A percentile compares a stretch with the other conserved stretches of the same genome.
These are phyloP conservation scores for Ceratocystis albifundus DNA, from an alignment of 2,329 filamentous ascomycete genomes.

Conservation along the genomic window DNA sequence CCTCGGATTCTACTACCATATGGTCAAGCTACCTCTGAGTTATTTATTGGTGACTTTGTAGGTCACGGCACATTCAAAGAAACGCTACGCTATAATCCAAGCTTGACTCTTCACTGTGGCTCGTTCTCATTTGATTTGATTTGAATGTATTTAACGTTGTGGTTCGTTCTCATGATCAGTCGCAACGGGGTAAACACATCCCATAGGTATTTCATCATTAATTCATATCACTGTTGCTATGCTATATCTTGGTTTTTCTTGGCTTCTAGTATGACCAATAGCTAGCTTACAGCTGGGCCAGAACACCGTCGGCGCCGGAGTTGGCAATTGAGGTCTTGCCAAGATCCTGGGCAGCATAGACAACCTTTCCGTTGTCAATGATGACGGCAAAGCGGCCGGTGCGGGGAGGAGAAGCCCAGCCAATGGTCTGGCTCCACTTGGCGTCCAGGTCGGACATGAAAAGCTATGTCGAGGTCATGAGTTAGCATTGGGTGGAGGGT, in stretches of 20 bases:
- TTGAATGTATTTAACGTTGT: too few species aligned
- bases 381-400: slow-evolving; percentile 71
- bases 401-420: slow-evolving; percentile 64
- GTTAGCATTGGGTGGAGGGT: not conserved
- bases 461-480: slow-evolving; percentile 36
- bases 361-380: slow-evolving; percentile 71
- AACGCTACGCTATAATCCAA: too few species aligned
- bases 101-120: not conserved
- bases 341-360: slow-evolving; percentile 65
- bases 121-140: too few species aligned
- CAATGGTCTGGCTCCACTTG: slow-evolving; percentile 65
- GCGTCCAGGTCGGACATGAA: slow-evolving; percentile 61
- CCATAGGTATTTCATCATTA: slow-evolving; percentile 14
- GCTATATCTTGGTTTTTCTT: not conserved
- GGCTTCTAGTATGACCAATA: not conserved
- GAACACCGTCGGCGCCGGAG: slow-evolving; percentile 43
- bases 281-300: slow-evolving; percentile 40
- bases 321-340: slow-evolving; percentile 37
- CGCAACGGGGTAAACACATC: not conserved
- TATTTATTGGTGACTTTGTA: not conserved
- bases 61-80: not conserved
- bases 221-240: slow-evolving; percentile 8
- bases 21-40: not conserved
- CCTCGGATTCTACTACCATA: not conserved
- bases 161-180: not conserved